Base-by-base conservation (phyloP, 2,329 filamentous ascomycete species). In the Fusarium sp. region DNA sequence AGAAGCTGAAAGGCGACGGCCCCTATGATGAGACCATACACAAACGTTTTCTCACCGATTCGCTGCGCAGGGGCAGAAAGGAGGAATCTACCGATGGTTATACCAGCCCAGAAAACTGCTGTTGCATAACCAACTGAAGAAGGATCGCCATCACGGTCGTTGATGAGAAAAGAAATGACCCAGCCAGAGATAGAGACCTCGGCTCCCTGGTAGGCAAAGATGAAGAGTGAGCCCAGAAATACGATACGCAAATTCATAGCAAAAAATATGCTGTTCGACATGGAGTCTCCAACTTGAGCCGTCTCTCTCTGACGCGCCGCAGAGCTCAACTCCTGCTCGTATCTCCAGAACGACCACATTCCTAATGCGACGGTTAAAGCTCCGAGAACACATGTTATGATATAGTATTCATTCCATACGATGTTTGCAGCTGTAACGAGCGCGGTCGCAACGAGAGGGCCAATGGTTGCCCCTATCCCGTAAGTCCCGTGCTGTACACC, bases 171-270 rank as follows among this genome's bases (percentile, higher is more conserved):
- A 6, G 92, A 94, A 70, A 95, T 94, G 54, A 95, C 91, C 94
- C 94, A 97, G 59, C 94, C 93, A 0, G 92, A 93, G 72, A 95
- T 93, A 65, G 91, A 91, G 22, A 97, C 93, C 81, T 97, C 94
- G 39, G 92, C 92, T 38, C 93, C 94, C 81, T 96, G 93, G 80
- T 97, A 97, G 31, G 91, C 90, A 80, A 97, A 96, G 80, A 96
- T 93, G 84, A 96, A 96, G 15, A 94, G 80, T 0, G 93, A 91
- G 7, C 93, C 93, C 0, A 96, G 86, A 3, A 96, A 81, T 0
- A 95, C 93, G 9, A 91, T 86, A 36, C 88, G 79, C 83, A 85
- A 77, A 81, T 84, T 82, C 79, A 88, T 79, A 68, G 84, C 83
- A 77, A 87, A 71, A 53, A 87, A 76, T 85, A 89, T 85, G 56